Percentiles rank a stretch among this genome's conserved stretches.
These are phyloP conservation scores for Amborella trichopoda DNA, from an alignment of 164 flowering plant genomes.

Conservation along the genomic window DNA sequence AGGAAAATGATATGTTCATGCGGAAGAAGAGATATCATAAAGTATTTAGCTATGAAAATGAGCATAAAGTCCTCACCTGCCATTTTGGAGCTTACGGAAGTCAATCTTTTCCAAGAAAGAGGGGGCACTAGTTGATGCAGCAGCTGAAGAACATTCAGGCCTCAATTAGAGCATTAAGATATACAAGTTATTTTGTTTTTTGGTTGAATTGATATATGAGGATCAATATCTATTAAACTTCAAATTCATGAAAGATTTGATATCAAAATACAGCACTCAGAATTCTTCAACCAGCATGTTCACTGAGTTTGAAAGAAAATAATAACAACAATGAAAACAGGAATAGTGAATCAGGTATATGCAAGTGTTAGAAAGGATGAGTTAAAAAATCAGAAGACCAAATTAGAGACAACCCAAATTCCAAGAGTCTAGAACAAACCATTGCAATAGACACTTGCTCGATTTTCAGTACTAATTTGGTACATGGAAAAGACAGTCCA, in stretches of 20 bases:
- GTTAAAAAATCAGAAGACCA: conserved; percentile 7
- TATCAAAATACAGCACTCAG: no score
- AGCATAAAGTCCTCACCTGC: conserved; percentile 38
- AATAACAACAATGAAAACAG: neutral
- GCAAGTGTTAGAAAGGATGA: neutral
- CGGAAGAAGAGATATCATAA: neutral
- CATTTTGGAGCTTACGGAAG: conserved; percentile 93
- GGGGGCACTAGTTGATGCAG: conserved; percentile 28
- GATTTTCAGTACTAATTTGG: conserved; percentile 37
- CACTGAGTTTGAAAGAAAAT: neutral
- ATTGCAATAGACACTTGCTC: conserved; percentile 65
- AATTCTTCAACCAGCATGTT: no score
- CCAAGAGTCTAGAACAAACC: conserved; percentile 88
- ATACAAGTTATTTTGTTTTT: neutral
- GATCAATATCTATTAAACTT: neutral
- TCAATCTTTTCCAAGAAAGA: conserved; percentile 52
- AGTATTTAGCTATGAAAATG: neutral
- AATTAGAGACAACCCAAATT: conserved; percentile 32
- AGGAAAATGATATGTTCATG: neutral
- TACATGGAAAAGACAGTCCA: conserved; percentile 36
- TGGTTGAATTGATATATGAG: neutral
- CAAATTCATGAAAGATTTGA: neutral
- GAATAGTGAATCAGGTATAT: neutral
- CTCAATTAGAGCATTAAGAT: neutral
- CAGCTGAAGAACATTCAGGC: conserved; percentile 43